A percentile compares a stretch with the other conserved stretches of the same genome.
Evolutionary conservation across 768 basidiomycete genomes (phyloP).

Genomic region (Tylopilus plumbeoviolaceoides): DNA sequence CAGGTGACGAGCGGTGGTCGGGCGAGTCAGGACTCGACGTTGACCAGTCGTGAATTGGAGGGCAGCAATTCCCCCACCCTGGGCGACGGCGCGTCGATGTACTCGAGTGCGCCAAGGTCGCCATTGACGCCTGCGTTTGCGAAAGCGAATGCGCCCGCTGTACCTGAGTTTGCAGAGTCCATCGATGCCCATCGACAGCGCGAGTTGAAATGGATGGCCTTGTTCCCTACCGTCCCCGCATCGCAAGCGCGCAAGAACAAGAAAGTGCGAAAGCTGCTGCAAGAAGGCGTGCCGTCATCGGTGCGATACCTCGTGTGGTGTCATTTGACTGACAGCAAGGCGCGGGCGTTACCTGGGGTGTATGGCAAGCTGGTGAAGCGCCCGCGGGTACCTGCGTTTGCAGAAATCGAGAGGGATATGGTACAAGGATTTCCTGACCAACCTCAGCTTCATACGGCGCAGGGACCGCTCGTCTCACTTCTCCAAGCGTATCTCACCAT

Average conservation of each 20-base stretch:
- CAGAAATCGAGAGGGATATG: constrained; percentile 59
- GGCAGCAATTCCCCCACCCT: constrained; percentile 19
- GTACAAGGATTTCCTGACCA: constrained; percentile 52
- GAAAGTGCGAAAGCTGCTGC: constrained; percentile 68
- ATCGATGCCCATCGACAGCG: constrained; percentile 67
- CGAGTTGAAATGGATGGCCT: constrained; percentile 72
- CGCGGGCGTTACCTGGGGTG: constrained; percentile 61
- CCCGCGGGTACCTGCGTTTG: constrained; percentile 44
- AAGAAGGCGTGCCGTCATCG: constrained; percentile 79
- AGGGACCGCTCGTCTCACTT: constrained; percentile 53
- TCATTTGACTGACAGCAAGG: constrained; percentile 73
- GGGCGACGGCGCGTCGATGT: constrained; percentile 41
- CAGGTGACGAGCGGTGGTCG: constrained; percentile 36
- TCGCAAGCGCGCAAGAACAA: constrained; percentile 72
- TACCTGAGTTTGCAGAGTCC: constrained; percentile 22
- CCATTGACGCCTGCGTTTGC: constrained; percentile 19
- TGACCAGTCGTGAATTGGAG: constrained; percentile 29
- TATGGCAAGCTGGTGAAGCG: constrained; percentile 61
- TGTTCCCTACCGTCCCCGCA: constrained; percentile 53
- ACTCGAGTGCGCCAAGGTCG: constrained; percentile 30
- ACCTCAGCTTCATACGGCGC: constrained; percentile 52
- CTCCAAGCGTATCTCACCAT: constrained; percentile 75
- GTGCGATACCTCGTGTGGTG: constrained; percentile 86
- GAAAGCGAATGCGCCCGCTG: not conserved
- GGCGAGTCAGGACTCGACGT: constrained; percentile 52